phyloP scores from a whole-genome alignment of 495 filamentous ascomycete species.

The Trypethelium eluteriae region DNA sequence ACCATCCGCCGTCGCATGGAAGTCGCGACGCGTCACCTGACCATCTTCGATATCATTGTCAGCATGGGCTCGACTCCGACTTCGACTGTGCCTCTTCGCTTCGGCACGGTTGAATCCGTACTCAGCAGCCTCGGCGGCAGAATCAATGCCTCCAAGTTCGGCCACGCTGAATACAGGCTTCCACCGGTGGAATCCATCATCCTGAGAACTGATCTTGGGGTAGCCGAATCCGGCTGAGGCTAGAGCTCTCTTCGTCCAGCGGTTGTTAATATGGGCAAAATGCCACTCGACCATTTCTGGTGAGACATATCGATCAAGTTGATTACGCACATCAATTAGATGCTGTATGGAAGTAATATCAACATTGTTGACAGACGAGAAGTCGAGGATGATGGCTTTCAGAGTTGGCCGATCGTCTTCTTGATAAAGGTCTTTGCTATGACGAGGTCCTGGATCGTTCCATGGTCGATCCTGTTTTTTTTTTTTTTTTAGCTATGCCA shows the following conservation, averaged over 20 bases:
- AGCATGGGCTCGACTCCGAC: neutral
- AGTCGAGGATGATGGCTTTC: slow-evolving; percentile 90
- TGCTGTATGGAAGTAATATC: slow-evolving; percentile 92
- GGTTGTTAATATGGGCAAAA: slow-evolving; percentile 87
- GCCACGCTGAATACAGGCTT: slow-evolving; percentile 95
- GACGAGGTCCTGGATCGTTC: slow-evolving; percentile 83
- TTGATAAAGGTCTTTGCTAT: slow-evolving; percentile 45
- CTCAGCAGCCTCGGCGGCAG: slow-evolving; percentile 57
- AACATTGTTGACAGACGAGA: slow-evolving; percentile 92
- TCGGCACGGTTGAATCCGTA: slow-evolving; percentile 51
- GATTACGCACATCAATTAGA: slow-evolving; percentile 94
- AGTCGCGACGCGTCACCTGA: slow-evolving; percentile 18
- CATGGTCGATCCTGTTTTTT: slow-evolving; percentile 67
- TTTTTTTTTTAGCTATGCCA: neutral
- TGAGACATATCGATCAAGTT: slow-evolving; percentile 78
- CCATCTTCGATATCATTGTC: neutral
- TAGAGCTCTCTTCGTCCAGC: slow-evolving; percentile 94
- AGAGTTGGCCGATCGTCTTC: slow-evolving; percentile 60
- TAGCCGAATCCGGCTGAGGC: slow-evolving; percentile 90
- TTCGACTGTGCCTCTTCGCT: slow-evolving; percentile 28
- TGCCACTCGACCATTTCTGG: slow-evolving; percentile 93
- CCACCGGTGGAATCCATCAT: slow-evolving; percentile 57
- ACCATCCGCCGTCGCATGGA: slow-evolving; percentile 33
- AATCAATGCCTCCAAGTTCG: slow-evolving; percentile 67
- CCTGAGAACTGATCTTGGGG: slow-evolving; percentile 53